phyloP scores from a whole-genome alignment of 2,329 filamentous ascomycete species.

The Cytospora mali region DNA sequence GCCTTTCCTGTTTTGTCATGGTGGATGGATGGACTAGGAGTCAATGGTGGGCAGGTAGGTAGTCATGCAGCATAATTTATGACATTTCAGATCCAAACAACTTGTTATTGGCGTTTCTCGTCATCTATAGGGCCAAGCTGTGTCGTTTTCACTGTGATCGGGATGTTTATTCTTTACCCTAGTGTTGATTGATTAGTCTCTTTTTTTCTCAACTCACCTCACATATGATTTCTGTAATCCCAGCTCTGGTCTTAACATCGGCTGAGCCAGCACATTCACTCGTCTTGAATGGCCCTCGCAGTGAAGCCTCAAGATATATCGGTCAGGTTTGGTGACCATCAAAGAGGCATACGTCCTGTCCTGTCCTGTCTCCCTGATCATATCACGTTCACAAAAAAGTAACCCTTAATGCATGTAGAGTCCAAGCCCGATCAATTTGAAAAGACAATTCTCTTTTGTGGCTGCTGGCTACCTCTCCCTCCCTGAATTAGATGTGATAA shows the following conservation, averaged over 20 bases:
- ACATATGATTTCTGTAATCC: too few species aligned
- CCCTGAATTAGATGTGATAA: slow-evolving; percentile 25
- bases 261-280: too few species aligned
- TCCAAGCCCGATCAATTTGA: slow-evolving; percentile 3
- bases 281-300: too few species aligned
- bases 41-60: not conserved
- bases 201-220: too few species aligned
- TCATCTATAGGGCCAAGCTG: not conserved
- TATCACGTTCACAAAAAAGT: slow-evolving; percentile 5
- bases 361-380: not conserved
- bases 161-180: too few species aligned
- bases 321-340: too few species aligned
- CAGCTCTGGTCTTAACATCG: too few species aligned
- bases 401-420: slow-evolving; percentile 2
- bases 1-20: not conserved
- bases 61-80: not conserved
- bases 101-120: not conserved
- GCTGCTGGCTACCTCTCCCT: slow-evolving; percentile 19
- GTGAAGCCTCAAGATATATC: too few species aligned
- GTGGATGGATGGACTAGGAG: not conserved
- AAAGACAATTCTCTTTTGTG: slow-evolving; percentile 14
- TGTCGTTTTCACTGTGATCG: too few species aligned
- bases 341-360: too few species aligned
- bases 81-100: not conserved
- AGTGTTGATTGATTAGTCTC: too few species aligned